Base-by-base conservation (phyloP, 352 stramenopile species). In the Phytophthora brassicae region DNA sequence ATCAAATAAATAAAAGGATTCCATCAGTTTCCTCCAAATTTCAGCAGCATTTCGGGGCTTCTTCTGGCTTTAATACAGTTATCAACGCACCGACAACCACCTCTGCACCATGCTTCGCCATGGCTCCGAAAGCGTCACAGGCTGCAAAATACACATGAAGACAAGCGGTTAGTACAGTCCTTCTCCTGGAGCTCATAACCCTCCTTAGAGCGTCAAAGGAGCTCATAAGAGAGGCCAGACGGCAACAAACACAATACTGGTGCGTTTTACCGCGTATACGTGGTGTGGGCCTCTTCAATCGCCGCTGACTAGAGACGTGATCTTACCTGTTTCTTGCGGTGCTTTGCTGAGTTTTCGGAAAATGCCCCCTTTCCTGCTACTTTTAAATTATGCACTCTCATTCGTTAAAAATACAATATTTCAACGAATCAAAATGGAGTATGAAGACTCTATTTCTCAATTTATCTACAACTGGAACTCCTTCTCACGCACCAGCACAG, bases 81-180 rank as follows among this genome's bases (percentile, higher is more conserved):
- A 2, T 41, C 16, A 11, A 70, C 75, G 47, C 62, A 93, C 84
- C 77, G 44, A 91, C 82, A 50, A 95, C 84, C 47, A 93, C 80
- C 75, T 95, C 86, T 33, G 76, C 79, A 41, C 84, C 84, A 60
- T 88, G 66, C 69, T 89, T 90, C 49, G 79, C 76, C 86, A 93
- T 93, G 50, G 55, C 64, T 69, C 43, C 41, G 61, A 57, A 66
- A 29, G 51, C 63, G 54, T 64, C 29, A 41, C 57, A 62, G 48
- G 52, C 56, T 68, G 56, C 29, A 60, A 50, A 33, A 17, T 42
- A 16, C 43, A 63, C 20, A 43, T 12, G 53, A 39, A 60, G 23
- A 58, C 52, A 55, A 19, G 24, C n/a, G 17, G 47, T 54, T 46
- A 45, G 36, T 28, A 59, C 56, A 63, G 11, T 20, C 51, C 60